These are phyloP conservation scores for Teunomyces barrocoloradensis DNA, from an alignment of 805 yeast species.

Conservation along the genomic window DNA sequence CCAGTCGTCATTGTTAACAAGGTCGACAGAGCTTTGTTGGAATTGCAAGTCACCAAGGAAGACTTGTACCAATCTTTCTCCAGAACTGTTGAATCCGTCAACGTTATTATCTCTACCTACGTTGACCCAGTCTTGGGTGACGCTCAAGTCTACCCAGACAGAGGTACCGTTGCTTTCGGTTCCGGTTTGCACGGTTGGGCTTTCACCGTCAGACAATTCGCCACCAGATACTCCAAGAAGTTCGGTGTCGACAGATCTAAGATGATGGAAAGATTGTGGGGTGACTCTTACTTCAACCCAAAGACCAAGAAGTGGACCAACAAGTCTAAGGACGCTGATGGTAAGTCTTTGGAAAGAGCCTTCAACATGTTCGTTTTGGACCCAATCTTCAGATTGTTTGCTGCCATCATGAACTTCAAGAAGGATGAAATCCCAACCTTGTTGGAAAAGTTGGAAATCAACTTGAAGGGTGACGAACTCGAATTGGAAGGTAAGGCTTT, in stretches of 20 bases:
- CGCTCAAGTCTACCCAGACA: constrained; percentile 97
- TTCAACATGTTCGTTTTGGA: constrained; percentile 98
- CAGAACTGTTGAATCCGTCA: constrained; percentile 99
- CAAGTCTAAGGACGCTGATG: constrained; percentile 94
- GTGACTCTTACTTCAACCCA: constrained; percentile 99
- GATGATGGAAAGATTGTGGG: constrained; percentile 99
- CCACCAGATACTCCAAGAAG: constrained; percentile 96
- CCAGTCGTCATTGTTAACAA: constrained; percentile 98
- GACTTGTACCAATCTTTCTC: constrained; percentile 97
- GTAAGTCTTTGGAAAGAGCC: constrained; percentile 96
- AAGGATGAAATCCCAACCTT: constrained; percentile 92
- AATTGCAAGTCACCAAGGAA: constrained; percentile 98
- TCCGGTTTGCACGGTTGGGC: constrained; percentile 99
- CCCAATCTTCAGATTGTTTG: constrained; percentile 97
- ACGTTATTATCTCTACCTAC: constrained; percentile 96
- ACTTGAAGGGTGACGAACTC: constrained; percentile 93
- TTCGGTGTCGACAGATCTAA: constrained; percentile 97
- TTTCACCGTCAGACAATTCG: constrained; percentile 98
- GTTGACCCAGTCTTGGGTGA: constrained; percentile 90
- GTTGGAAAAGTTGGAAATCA: constrained; percentile 90
- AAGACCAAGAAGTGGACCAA: constrained; percentile 99
- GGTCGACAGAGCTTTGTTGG: constrained; percentile 99
- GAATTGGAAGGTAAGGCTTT: constrained; percentile 98
- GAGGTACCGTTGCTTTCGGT: constrained; percentile 99
- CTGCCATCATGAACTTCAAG: constrained; percentile 98